These are phyloP conservation scores for Puccinellia tenuiflora DNA, from an alignment of 176 grass and related monocot genomes.

Conservation along the genomic window DNA sequence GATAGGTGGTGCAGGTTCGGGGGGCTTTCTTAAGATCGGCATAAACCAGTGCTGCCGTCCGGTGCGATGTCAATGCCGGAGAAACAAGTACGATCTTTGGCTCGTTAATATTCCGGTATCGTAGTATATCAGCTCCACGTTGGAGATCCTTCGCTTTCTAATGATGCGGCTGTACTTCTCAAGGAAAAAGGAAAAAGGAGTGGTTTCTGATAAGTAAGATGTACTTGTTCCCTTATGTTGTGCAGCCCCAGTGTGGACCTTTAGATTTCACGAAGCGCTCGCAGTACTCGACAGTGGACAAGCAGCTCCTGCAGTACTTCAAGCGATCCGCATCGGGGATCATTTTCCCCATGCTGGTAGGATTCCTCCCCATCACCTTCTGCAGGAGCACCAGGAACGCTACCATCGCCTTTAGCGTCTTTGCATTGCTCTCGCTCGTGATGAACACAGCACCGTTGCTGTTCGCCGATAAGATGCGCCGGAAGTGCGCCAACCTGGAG, in stretches of 20 bases:
- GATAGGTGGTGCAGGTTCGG: background rate
- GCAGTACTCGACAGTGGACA: background rate
- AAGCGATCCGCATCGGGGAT: background rate
- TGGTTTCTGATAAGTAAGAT: background rate
- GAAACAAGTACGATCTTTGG: background rate
- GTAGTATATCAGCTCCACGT: background rate
- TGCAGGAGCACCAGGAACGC: slow-evolving; percentile 12
- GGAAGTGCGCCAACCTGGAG: background rate
- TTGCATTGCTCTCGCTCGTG: background rate
- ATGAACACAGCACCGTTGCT: slow-evolving; percentile 1
- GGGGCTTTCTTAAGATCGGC: background rate
- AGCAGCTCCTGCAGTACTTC: slow-evolving; percentile 8
- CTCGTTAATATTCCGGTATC: background rate
- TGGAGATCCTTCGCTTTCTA: background rate
- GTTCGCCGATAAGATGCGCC: slow-evolving; percentile 1
- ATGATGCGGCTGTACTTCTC: background rate
- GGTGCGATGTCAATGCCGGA: background rate
- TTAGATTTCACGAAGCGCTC: background rate
- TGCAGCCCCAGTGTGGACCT: background rate
- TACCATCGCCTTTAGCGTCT: background rate
- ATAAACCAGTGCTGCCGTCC: background rate
- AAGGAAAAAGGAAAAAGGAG: too few relatives aligned
- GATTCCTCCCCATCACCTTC: slow-evolving; percentile 4
- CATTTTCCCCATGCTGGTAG: slow-evolving; percentile 3
- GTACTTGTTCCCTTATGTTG: background rate